phyloP scores from a whole-genome alignment of 2,329 filamentous ascomycete species.

The Monilinia vaccinii-corymbosi region DNA sequence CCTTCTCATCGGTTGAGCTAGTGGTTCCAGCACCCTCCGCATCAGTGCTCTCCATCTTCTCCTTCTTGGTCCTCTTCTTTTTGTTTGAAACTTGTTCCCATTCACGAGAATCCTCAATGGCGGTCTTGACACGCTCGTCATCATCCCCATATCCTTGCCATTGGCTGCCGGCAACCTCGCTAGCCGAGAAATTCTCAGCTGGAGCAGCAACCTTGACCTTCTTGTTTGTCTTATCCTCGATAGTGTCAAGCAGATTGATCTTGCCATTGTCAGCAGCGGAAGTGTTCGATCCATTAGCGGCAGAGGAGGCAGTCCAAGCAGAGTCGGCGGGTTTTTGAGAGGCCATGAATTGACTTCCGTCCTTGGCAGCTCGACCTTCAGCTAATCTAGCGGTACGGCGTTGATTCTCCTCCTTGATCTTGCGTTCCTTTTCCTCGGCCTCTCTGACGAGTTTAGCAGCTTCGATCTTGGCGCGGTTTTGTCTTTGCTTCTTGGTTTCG shows the following conservation, averaged over 20 bases:
- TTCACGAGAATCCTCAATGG: constrained; percentile 40
- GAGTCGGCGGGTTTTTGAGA: constrained; percentile 35
- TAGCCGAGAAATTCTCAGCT: constrained; percentile 18
- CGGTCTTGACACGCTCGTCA: constrained; percentile 52
- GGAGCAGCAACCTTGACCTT: constrained; percentile 25
- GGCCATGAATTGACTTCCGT: constrained; percentile 55
- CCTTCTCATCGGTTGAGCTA: constrained; percentile 17
- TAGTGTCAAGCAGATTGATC: constrained; percentile 48
- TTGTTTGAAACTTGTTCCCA: constrained; percentile 49
- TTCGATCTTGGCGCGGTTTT: constrained; percentile 84
- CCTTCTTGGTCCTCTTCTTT: constrained; percentile 22
- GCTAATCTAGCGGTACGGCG: constrained; percentile 71
- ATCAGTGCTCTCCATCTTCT: constrained; percentile 24
- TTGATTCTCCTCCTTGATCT: constrained; percentile 71
- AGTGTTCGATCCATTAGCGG: constrained; percentile 16
- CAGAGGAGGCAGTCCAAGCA: constrained; percentile 34
- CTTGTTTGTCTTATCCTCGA: constrained; percentile 35
- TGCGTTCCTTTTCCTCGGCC: constrained; percentile 70
- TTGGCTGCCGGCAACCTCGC: constrained; percentile 16
- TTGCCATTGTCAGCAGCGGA: constrained; percentile 29
- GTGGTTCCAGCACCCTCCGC: constrained; percentile 3
- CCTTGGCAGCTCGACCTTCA: constrained; percentile 75
- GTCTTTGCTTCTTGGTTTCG: constrained; percentile 91
- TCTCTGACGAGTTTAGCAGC: constrained; percentile 65
- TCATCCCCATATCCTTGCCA: constrained; percentile 36